These are phyloP conservation scores for Alternaria solani DNA, from an alignment of 2,329 filamentous ascomycete species.

Conservation along the genomic window DNA sequence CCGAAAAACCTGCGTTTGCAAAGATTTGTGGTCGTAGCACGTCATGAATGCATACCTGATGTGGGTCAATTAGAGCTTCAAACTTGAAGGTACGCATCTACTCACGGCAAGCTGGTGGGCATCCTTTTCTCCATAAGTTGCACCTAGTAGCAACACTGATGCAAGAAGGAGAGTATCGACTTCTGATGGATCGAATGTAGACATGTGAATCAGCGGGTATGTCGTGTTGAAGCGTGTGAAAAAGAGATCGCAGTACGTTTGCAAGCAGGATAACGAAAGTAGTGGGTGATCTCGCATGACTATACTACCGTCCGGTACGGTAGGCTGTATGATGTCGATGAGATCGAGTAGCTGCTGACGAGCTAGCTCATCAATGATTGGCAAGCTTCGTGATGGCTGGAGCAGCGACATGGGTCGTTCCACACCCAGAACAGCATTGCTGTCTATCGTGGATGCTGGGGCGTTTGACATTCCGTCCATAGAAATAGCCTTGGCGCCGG, in stretches of 20 bases:
- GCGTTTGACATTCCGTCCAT: background rate
- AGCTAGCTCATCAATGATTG: slow-evolving; percentile 53
- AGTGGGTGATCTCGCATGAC: slow-evolving; percentile 61
- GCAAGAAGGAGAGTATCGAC: slow-evolving; percentile 63
- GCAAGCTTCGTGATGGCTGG: slow-evolving; percentile 40
- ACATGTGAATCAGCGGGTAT: slow-evolving; percentile 67
- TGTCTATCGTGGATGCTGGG: background rate
- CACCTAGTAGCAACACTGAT: slow-evolving; percentile 66
- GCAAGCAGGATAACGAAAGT: slow-evolving; percentile 60
- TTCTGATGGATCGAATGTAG: slow-evolving; percentile 63
- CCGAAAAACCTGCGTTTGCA: slow-evolving; percentile 63
- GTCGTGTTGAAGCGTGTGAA: slow-evolving; percentile 68
- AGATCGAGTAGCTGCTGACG: slow-evolving; percentile 59
- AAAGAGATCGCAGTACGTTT: slow-evolving; percentile 66
- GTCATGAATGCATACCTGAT: slow-evolving; percentile 66
- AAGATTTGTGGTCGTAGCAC: slow-evolving; percentile 68
- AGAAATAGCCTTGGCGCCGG: background rate
- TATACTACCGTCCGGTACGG: slow-evolving; percentile 57
- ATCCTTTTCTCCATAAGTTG: slow-evolving; percentile 67
- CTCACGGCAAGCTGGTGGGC: slow-evolving; percentile 65
- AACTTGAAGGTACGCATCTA: slow-evolving; percentile 16
- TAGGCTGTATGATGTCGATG: slow-evolving; percentile 60
- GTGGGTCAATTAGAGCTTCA: slow-evolving; percentile 5
- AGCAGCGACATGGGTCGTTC: slow-evolving; percentile 48
- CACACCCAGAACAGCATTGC: slow-evolving; percentile 25